These are phyloP conservation scores for Colletotrichum sp. DNA, from an alignment of 2,329 filamentous ascomycete genomes.

Conservation along the genomic window DNA sequence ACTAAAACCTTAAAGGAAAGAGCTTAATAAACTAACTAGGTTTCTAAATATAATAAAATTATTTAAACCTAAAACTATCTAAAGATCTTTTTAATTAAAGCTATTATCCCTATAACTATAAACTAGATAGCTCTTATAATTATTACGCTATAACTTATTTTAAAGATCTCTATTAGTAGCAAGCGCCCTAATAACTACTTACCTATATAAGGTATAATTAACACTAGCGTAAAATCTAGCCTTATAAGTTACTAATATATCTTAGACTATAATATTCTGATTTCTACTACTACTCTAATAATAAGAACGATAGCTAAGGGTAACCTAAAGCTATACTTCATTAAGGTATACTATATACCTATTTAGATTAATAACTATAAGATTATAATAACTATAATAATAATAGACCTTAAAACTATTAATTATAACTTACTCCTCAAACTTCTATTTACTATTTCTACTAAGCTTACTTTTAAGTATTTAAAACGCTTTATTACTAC, in stretches of 20 bases:
- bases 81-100: background rate
- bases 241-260: background rate
- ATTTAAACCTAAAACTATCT: background rate
- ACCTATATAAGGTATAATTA: background rate
- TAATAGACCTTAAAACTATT: background rate
- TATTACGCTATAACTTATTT: background rate
- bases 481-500: background rate
- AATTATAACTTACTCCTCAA: background rate
- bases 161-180: background rate
- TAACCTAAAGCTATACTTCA: background rate
- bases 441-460: background rate
- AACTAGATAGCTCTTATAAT: background rate
- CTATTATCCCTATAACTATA: background rate
- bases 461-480: background rate
- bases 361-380: background rate
- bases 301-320: background rate
- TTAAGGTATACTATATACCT: background rate
- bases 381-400: background rate
- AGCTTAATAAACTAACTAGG: background rate
- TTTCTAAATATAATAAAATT: background rate
- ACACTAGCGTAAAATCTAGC: background rate
- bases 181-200: background rate
- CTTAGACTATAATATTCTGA: background rate
- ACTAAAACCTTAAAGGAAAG: background rate
- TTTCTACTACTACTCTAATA: background rate